These are phyloP conservation scores for Phytophthora litchii DNA, from an alignment of 352 stramenopile species.

Conservation along the genomic window DNA sequence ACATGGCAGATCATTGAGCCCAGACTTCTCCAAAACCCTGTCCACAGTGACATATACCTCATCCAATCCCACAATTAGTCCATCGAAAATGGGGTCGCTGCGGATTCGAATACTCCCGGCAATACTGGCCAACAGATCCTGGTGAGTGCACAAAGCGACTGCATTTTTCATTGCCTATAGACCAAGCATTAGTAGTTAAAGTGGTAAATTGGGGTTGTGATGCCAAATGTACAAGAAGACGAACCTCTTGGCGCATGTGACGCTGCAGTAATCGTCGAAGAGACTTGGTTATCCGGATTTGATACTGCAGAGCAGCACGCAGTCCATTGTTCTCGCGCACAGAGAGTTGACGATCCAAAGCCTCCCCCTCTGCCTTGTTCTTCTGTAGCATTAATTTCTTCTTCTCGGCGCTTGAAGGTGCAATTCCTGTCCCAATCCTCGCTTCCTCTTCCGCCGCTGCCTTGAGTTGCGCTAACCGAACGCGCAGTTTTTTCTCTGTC, in stretches of 20 bases:
- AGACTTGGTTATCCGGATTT: constrained; percentile 14
- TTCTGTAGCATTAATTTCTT: constrained; percentile 8
- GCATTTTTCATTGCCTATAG: constrained; percentile 12
- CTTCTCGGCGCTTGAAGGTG: not conserved
- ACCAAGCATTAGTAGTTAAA: too few relatives aligned
- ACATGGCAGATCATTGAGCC: constrained; percentile 14
- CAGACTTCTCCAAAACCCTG: constrained; percentile 10
- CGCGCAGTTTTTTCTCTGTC: constrained; percentile 6
- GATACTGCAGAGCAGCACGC: constrained; percentile 5
- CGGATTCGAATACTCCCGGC: not conserved
- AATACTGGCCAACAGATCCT: constrained; percentile 6
- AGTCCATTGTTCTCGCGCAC: constrained; percentile 10
- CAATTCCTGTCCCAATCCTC: not conserved
- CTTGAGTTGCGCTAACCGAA: constrained; percentile 13
- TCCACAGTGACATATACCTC: constrained; percentile 26
- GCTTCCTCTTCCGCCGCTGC: constrained; percentile 4
- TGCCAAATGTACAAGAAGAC: not conserved
- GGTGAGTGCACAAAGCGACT: constrained; percentile 5
- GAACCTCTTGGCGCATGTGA: constrained; percentile 21
- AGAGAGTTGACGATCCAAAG: not conserved
- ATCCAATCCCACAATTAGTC: constrained; percentile 18
- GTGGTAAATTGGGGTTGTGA: not conserved
- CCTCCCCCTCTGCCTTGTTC: constrained; percentile 2
- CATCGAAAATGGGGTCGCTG: constrained; percentile 19
- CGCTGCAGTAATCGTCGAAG: constrained; percentile 16